These are phyloP conservation scores for Cyclotella atomus DNA, from an alignment of 108 stramenopile genomes.

Conservation along the genomic window DNA sequence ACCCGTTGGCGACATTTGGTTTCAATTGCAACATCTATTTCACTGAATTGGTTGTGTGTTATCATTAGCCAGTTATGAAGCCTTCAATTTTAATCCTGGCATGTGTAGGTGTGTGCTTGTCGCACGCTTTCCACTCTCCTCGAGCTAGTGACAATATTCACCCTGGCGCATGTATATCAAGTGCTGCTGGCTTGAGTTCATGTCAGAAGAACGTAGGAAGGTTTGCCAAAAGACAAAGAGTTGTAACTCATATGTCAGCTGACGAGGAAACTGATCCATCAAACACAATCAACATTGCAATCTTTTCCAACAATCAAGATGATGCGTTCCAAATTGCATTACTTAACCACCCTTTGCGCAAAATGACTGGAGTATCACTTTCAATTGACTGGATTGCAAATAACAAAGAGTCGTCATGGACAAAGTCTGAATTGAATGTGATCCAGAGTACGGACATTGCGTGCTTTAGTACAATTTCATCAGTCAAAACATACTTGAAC, in stretches of 20 bases:
- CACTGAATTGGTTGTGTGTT: too few relatives aligned
- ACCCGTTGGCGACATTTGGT: too few relatives aligned
- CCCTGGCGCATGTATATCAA: too few relatives aligned
- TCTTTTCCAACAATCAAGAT: slow-evolving; percentile 7
- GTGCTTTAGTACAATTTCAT: slow-evolving; percentile 19
- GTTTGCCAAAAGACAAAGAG: not conserved
- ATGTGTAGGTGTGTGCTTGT: too few relatives aligned
- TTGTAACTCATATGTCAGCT: not conserved
- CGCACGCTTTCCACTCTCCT: too few relatives aligned
- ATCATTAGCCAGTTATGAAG: too few relatives aligned
- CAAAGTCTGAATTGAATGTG: not conserved
- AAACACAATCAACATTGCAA: slow-evolving; percentile 25
- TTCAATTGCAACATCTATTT: too few relatives aligned
- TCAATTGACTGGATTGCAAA: slow-evolving; percentile 10
- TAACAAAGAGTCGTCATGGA: not conserved
- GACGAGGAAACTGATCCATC: not conserved
- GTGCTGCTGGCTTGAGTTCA: not conserved
- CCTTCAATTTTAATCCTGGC: too few relatives aligned
- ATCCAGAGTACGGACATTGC: slow-evolving; percentile 31
- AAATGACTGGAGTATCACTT: slow-evolving; percentile 35
- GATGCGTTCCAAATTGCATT: slow-evolving; percentile 2
- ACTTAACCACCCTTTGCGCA: slow-evolving; percentile 21
- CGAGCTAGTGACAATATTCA: too few relatives aligned
- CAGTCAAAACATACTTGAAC: slow-evolving; percentile 20
- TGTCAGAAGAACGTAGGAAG: not conserved